Conservation (phyloP, 2,329 filamentous ascomycete genomes). For the Paecilomyces variotii region DNA sequence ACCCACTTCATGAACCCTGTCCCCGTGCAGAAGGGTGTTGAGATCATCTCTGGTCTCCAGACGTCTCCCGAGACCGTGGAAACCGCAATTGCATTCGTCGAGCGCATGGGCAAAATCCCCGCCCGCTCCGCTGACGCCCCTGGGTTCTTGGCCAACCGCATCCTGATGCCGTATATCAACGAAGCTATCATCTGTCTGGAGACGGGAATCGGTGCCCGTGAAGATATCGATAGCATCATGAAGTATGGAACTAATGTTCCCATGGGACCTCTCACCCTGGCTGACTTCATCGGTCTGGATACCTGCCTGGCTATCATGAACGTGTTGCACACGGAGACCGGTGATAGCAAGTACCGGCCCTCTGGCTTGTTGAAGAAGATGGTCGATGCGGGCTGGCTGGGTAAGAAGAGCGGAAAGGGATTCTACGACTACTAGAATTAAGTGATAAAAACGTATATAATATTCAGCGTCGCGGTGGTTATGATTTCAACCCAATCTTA, state of each 20-base stretch:
- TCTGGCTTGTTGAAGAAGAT: slow-evolving; percentile 83
- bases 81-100: slow-evolving; percentile 76
- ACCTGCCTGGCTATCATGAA: slow-evolving; percentile 97
- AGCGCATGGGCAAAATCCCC: slow-evolving; percentile 85
- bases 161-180: slow-evolving; percentile 99
- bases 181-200: slow-evolving; percentile 95
- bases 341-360: slow-evolving; percentile 91
- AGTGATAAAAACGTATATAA: neutral
- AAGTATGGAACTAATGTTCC: slow-evolving; percentile 98
- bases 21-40: slow-evolving; percentile 90
- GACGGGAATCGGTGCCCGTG: slow-evolving; percentile 77
- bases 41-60: slow-evolving; percentile 92
- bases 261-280: slow-evolving; percentile 89
- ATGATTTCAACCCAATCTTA: neutral
- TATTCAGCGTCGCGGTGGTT: neutral
- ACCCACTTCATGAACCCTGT: slow-evolving; percentile 99
- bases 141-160: slow-evolving; percentile 91
- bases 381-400: slow-evolving; percentile 96
- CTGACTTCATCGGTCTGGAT: slow-evolving; percentile 95
- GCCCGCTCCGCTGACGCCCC: slow-evolving; percentile 84
- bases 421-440: slow-evolving; percentile 68
- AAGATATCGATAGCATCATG: slow-evolving; percentile 97
- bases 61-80: slow-evolving; percentile 76
- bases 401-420: slow-evolving; percentile 94
- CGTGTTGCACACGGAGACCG: slow-evolving; percentile 82